Evolutionary conservation across 805 yeast genomes (phyloP).

Genomic region (Wickerhamomyces xylosicus): DNA sequence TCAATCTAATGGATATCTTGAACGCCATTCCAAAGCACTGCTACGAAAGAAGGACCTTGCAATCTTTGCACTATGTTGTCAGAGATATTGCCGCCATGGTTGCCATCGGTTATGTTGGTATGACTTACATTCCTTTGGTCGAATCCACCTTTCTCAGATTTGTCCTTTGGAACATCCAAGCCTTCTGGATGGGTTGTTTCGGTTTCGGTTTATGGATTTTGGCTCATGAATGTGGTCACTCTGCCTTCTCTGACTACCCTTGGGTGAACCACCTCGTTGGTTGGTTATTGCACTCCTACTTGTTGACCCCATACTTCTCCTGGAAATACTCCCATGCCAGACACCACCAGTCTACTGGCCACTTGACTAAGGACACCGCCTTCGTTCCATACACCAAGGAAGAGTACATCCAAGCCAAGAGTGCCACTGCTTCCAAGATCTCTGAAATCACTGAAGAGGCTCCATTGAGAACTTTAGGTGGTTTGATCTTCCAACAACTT

Average conservation of each 20-base stretch:
- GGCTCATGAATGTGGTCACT: conserved; percentile 60
- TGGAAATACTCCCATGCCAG: conserved; percentile 53
- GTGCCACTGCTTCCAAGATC: conserved; percentile 21
- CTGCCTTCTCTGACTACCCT: conserved; percentile 46
- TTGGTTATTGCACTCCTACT: conserved; percentile 49
- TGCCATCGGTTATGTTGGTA: conserved; percentile 32
- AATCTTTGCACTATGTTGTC: conserved; percentile 40
- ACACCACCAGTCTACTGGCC: conserved; percentile 58
- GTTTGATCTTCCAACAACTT: conserved; percentile 41
- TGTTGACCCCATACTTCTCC: conserved; percentile 49
- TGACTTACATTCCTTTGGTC: conserved; percentile 32
- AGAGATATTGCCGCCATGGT: conserved; percentile 40
- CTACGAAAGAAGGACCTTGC: conserved; percentile 40
- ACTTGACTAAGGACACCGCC: conserved; percentile 48
- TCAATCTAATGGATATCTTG: conserved; percentile 45
- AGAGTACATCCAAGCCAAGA: conserved; percentile 25
- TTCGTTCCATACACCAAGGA: conserved; percentile 46
- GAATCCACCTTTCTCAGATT: conserved; percentile 25
- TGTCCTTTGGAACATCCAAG: conserved; percentile 30
- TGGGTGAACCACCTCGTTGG: conserved; percentile 46
- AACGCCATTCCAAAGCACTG: conserved; percentile 52
- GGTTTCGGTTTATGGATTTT: conserved; percentile 53
- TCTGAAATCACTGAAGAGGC: conserved; percentile 44
- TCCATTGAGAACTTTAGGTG: conserved; percentile 35
- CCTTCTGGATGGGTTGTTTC: conserved; percentile 33